phyloP scores from a whole-genome alignment of 768 basidiomycete species.

The Polyporus arcularius region DNA sequence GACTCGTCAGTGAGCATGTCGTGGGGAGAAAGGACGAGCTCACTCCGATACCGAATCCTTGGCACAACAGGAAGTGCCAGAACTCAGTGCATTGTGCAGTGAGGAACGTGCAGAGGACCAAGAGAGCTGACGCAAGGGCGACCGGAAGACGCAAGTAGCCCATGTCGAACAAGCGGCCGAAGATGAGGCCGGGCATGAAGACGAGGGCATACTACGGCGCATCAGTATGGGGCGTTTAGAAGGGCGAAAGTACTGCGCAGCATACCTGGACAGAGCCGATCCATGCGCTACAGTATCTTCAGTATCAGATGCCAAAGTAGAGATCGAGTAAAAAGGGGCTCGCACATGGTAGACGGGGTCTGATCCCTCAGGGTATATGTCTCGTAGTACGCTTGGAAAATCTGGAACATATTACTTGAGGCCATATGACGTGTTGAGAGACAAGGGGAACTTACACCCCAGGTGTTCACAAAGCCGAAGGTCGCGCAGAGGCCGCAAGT shows the following conservation, averaged over 20 bases:
- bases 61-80: slow-evolving; percentile 80
- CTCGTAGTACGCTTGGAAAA: slow-evolving; percentile 76
- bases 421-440: no score
- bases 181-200: slow-evolving; percentile 61
- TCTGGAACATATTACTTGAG: slow-evolving; percentile 35
- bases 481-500: no score
- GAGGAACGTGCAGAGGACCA: slow-evolving; percentile 63
- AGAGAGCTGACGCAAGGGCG: slow-evolving; percentile 45
- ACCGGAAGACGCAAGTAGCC: slow-evolving; percentile 62
- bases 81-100: slow-evolving; percentile 68
- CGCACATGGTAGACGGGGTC: slow-evolving; percentile 64
- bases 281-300: slow-evolving; percentile 57
- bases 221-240: not conserved
- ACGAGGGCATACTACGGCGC: slow-evolving; percentile 55
- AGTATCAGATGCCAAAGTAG: not conserved
- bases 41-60: slow-evolving; percentile 69
- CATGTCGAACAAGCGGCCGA: slow-evolving; percentile 73
- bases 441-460: no score
- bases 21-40: slow-evolving; percentile 21
- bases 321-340: not conserved
- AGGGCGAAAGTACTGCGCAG: not conserved
- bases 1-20: not conserved
- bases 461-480: no score
- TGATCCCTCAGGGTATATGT: slow-evolving; percentile 46
- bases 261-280: slow-evolving; percentile 74